phyloP scores from a whole-genome alignment of 352 stramenopile genomes.

The Phytophthora hibernalis region DNA sequence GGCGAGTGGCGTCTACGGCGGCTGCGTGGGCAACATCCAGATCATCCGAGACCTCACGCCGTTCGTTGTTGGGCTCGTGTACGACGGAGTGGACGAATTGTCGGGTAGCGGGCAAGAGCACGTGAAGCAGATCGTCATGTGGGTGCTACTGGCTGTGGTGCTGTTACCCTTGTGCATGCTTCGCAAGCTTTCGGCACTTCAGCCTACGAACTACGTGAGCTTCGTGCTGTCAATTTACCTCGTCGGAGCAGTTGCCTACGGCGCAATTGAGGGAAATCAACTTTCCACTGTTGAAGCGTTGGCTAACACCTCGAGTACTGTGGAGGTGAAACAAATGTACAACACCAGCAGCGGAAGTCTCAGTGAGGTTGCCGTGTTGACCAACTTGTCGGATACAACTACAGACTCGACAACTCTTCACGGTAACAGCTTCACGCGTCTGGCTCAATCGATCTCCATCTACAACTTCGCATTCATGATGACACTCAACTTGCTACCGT shows the following conservation, averaged over 20 bases:
- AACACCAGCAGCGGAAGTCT: background rate
- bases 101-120: conserved; percentile 14
- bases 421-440: conserved; percentile 37
- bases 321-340: background rate
- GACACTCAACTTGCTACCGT: conserved; percentile 76
- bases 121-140: conserved; percentile 48
- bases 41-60: conserved; percentile 68
- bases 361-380: background rate
- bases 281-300: conserved; percentile 2
- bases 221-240: conserved; percentile 69
- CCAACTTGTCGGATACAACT: background rate
- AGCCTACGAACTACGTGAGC: conserved; percentile 71
- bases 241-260: conserved; percentile 59
- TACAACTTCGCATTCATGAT: conserved; percentile 87
- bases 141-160: conserved; percentile 41
- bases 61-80: conserved; percentile 55
- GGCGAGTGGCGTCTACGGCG: conserved; percentile 63
- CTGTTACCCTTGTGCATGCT: conserved; percentile 71
- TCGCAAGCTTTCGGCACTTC: conserved; percentile 63
- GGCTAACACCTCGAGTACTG: background rate
- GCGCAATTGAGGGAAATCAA: conserved; percentile 30
- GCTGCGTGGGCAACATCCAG: conserved; percentile 69
- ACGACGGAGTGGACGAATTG: conserved; percentile 13
- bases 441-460: conserved; percentile 68
- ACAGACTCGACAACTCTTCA: conserved; percentile 2